Evolutionary conservation across 257 asterid species (phyloP), one percentile per base, ranked within the genome.

Genomic region (Vinca minor): DNA sequence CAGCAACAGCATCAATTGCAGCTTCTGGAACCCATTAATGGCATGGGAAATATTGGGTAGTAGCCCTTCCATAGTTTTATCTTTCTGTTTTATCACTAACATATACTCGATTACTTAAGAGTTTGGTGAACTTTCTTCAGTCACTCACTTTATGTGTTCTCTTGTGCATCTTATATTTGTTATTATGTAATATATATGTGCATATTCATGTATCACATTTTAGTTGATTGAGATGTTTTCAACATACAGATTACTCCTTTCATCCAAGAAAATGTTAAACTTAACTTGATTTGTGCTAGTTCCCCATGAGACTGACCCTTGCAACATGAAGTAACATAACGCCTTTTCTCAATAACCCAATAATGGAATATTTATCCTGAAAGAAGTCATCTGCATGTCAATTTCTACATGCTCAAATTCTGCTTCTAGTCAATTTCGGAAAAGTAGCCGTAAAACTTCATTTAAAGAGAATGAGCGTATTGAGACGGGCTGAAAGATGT

Each of bases 1-100:
- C 89, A 73, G 29, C 81, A 75, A 59, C 83, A 77, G 65, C 95
- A 83, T 78, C 96, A 91, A 39, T 70, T 87, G 79, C 95, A 88
- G 85, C 88, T 83, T 77, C 81, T 88, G 70, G 98, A 91, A 66
- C 85, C 91, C 8, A 79, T 84, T 71, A 87, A 83, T 59, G 85
- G 94, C 79, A 78, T 86, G 54, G 87, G 81, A 54, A 87, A 82
- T 70, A 71, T 84, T 39, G 98, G 98, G 95, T 88, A 85, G 58
- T 74, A 55, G 25, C 25, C 31, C 34, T 44, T 44, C 35, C 21
- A n/a, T n/a, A n/a, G n/a, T n/a, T 72, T 29, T 42, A 54, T 4
- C 8, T 64, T 42, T 42, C 48, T 62, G 5, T 2, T 63, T 32
- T n/a, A 18, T 29, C 21, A 14, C 39, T 17, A 31, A 5, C 52